Conservation (phyloP, 202 grass and related monocot species). For the Tripidium arundinaceum region DNA sequence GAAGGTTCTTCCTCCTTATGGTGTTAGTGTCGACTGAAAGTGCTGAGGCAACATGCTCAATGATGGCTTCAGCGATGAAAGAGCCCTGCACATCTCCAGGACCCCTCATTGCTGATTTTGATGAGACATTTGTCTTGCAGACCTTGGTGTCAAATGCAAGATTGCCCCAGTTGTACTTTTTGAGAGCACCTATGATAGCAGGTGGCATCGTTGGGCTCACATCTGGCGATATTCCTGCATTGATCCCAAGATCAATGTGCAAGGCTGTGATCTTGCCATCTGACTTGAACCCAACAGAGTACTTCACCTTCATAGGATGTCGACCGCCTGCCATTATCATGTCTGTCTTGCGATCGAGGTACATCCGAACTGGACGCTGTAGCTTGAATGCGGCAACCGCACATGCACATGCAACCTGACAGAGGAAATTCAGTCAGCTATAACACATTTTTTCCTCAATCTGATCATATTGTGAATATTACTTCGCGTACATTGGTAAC, state of each 20-base stretch:
- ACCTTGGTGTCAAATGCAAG: constrained; percentile 56
- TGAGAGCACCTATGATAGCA: constrained; percentile 46
- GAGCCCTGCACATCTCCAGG: constrained; percentile 81
- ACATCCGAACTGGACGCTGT: constrained; percentile 68
- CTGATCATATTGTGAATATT: neutral
- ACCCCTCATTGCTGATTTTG: constrained; percentile 57
- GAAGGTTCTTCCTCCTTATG: constrained; percentile 76
- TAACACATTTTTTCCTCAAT: neutral
- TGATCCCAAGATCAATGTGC: constrained; percentile 59
- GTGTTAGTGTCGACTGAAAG: constrained; percentile 49
- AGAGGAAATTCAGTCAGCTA: neutral
- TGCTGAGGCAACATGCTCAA: constrained; percentile 69
- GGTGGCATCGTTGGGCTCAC: constrained; percentile 7
- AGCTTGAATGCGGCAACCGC: constrained; percentile 69
- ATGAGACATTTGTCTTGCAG: constrained; percentile 75
- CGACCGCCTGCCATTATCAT: constrained; percentile 78
- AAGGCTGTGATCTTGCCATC: constrained; percentile 75
- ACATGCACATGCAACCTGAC: constrained; percentile 57
- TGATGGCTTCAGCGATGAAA: constrained; percentile 83
- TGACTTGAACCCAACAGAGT: constrained; percentile 75
- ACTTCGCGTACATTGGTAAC: neutral
- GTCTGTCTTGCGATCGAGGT: constrained; percentile 78
- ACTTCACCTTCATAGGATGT: constrained; percentile 77
- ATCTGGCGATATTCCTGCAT: constrained; percentile 62
- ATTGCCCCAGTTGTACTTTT: constrained; percentile 83